Conservation (phyloP, 2,329 filamentous ascomycete genomes). For the Verticillium zaregamsianum region DNA sequence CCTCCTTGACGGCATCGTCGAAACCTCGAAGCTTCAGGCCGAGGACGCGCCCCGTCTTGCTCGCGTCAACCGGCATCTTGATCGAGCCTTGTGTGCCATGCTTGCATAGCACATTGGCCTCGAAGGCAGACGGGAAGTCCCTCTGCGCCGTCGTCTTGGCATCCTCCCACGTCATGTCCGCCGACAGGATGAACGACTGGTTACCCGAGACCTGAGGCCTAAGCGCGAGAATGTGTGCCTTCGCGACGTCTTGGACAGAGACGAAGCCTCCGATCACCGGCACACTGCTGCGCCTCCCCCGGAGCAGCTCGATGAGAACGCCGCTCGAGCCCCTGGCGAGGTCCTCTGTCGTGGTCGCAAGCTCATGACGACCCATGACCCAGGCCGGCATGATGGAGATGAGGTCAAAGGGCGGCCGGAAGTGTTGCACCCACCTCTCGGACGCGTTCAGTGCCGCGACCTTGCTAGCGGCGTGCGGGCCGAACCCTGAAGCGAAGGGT, state of each 20-base stretch:
- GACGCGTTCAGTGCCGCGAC: background rate
- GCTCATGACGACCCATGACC: slow-evolving; percentile 29
- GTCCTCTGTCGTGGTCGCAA: slow-evolving; percentile 19
- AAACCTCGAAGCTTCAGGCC: slow-evolving; percentile 24
- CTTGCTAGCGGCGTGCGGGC: background rate
- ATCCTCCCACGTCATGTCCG: slow-evolving; percentile 2
- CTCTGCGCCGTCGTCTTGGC: background rate
- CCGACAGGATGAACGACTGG: background rate
- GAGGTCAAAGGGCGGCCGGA: slow-evolving; percentile 28
- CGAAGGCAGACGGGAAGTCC: slow-evolving; percentile 2
- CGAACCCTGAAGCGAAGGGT: background rate
- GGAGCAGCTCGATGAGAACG: slow-evolving; percentile 24
- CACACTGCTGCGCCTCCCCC: slow-evolving; percentile 18
- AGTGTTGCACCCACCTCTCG: slow-evolving; percentile 20
- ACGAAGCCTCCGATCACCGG: slow-evolving; percentile 22
- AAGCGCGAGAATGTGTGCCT: background rate
- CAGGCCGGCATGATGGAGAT: slow-evolving; percentile 15
- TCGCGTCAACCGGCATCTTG: slow-evolving; percentile 15
- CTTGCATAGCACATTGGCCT: background rate
- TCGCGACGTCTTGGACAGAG: slow-evolving; percentile 30
- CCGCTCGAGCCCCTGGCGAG: slow-evolving; percentile 25
- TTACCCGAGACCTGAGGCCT: background rate
- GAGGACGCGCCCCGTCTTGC: slow-evolving; percentile 24
- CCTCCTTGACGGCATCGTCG: slow-evolving; percentile 27
- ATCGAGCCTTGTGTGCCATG: background rate